Conservation (phyloP, 345 rosid species). For the Boechera divaricarpa region DNA sequence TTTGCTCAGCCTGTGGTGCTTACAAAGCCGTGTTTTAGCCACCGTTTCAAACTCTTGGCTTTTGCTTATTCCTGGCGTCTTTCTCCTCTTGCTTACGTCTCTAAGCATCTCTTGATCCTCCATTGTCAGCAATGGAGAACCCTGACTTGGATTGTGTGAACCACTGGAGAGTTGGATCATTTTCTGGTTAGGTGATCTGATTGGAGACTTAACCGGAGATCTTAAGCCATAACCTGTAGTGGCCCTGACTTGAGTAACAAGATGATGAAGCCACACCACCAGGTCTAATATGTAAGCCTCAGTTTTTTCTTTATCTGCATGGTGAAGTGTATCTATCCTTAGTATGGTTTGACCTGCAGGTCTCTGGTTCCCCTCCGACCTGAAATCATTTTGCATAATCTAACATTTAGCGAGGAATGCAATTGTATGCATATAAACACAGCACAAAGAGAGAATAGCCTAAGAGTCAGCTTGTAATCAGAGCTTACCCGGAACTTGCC, state of each 20-base stretch:
- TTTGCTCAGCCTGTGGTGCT: constrained; percentile 86
- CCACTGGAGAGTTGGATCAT: constrained; percentile 54
- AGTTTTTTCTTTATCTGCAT: constrained; percentile 91
- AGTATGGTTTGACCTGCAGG: constrained; percentile 82
- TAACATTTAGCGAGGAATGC: constrained; percentile 7
- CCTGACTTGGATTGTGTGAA: constrained; percentile 49
- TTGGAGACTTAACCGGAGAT: constrained; percentile 89
- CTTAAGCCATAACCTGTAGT: constrained; percentile 62
- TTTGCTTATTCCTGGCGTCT: constrained; percentile 90
- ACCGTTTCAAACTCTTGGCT: constrained; percentile 90
- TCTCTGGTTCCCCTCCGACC: constrained; percentile 77
- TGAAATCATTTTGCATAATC: constrained; percentile 38
- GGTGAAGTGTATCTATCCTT: constrained; percentile 91
- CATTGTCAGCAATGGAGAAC: constrained; percentile 59
- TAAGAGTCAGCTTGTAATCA: constrained; percentile 14
- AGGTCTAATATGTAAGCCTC: constrained; percentile 78
- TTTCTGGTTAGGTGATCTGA: constrained; percentile 73
- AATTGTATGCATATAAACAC: constrained; percentile 1
- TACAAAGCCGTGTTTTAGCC: constrained; percentile 60
- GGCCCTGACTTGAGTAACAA: constrained; percentile 76
- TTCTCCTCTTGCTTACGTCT: constrained; percentile 82
- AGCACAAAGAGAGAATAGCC: constrained; percentile 20
- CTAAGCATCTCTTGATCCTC: constrained; percentile 98
- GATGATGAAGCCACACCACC: constrained; percentile 93
- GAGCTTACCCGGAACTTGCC: constrained; percentile 93